Evolutionary conservation across 352 stramenopile species (phyloP), one percentile per base, ranked within the genome.

Genomic region (Phytophthora boehmeriae): DNA sequence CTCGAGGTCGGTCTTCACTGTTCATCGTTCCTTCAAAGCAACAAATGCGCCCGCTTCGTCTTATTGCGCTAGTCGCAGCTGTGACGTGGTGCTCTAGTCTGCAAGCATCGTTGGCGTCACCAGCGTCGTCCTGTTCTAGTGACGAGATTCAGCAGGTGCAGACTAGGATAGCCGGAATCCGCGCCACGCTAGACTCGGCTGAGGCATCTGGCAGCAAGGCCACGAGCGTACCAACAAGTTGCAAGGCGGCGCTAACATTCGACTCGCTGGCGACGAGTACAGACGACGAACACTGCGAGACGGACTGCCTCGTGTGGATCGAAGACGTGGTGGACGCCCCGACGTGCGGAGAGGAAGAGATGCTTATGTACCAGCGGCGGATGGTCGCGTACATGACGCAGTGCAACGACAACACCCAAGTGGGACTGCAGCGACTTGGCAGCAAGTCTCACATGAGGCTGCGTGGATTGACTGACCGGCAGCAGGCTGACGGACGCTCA

Each of bases 251-350:
- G 46, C 27, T 68, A 13, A 55, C 46, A 11, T 68, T 63, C 34
- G 60, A 68, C 46, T 13, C 55, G 36, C 54, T 53, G 8, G 38
- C 52, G 2, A 17, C 60, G 1, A 36, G 5, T 17, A 41, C 42
- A 8, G 47, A 63, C 25, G 41, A 59, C 30, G 53, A 64, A 8
- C 19, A 11, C 5, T 74, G 66, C 41, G 25, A 49, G 0, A 54
- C 14, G 34, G 34, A 67, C 45, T 74, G 66, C 32, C 19, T 63
- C 44, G 20, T 38, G 19, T 74, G 59, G 60, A 57, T 74, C 4
- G 44, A 63, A 2, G 13, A 34, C 4, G 32, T 74, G 17, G 44
- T 74, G 32, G 60, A 61, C 32, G 17, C 25, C 13, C 10, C 53
- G 11, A 49, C 48, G n/a, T 74, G 66, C 47, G 60, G n/a, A 27